Evolutionary conservation across 768 basidiomycete species (phyloP).

Genomic region (Mycena rosella): DNA sequence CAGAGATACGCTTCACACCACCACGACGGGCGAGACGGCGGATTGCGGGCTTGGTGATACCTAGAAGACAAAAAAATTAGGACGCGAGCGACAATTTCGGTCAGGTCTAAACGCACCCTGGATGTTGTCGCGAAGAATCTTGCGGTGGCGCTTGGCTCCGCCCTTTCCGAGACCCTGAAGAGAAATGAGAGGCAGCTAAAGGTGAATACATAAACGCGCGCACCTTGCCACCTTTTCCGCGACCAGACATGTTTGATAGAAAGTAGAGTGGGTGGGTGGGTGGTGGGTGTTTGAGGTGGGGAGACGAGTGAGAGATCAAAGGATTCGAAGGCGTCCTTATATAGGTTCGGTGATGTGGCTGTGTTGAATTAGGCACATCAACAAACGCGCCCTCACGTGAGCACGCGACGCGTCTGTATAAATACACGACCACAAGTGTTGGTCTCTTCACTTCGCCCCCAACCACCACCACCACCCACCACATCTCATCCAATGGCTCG

Average conservation of each 20-base stretch:
- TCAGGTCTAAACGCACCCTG: constrained; percentile 59
- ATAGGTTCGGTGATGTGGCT: constrained; percentile 53
- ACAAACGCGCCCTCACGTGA: constrained; percentile 56
- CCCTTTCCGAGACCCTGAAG: constrained; percentile 86
- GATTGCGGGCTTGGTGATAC: constrained; percentile 93
- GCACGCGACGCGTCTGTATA: constrained; percentile 48
- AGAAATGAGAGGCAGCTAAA: background rate
- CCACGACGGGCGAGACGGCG: constrained; percentile 97
- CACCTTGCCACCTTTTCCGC: constrained; percentile 87
- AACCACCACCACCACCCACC: constrained; percentile 35
- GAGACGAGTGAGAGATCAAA: constrained; percentile 11
- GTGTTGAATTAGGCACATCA: constrained; percentile 58
- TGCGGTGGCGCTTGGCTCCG: constrained; percentile 95
- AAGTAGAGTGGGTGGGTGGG: background rate
- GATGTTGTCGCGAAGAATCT: constrained; percentile 90
- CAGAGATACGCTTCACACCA: constrained; percentile 96
- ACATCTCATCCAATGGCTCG: constrained; percentile 68
- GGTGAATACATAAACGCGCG: background rate
- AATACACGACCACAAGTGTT: constrained; percentile 32
- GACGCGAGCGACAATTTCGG: no score
- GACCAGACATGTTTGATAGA: constrained; percentile 71
- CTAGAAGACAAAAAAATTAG: no score
- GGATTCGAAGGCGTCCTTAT: background rate
- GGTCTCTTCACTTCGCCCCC: constrained; percentile 17
- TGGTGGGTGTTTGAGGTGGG: constrained; percentile 7